Base-by-base conservation (phyloP, 2,329 filamentous ascomycete species). In the Talaromyces funiculosus region DNA sequence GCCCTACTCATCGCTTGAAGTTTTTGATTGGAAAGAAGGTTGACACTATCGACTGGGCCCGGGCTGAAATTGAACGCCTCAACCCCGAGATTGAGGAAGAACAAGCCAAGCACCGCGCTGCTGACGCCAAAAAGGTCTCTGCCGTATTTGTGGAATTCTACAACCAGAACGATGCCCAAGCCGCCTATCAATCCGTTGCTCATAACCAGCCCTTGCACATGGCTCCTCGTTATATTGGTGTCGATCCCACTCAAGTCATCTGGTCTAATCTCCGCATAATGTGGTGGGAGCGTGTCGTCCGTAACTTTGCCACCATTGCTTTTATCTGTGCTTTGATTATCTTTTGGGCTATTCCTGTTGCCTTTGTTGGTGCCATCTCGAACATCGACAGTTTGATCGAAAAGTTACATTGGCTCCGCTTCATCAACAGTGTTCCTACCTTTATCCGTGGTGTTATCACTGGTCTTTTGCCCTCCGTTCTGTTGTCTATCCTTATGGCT, bases 91-190 rank as follows among this genome's bases (percentile, higher is more conserved):
- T 91, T 31, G 83, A 89, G 54, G 80, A 83, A 43, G 81, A 85
- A 24, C 90, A 94, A 72, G 81, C 80, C 42, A 81, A 83, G 53
- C 90, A 93, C 70, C 83, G 81, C 54, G 77, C 80, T 26, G 85
- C 89, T 56, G 82, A 89, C 40, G 85, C 81, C 49, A 83, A 86
- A 63, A 83, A 85, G 64, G 79, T 91, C 33, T 85, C 88, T 14
- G 88, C 91, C 22, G 90, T 94, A 10, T 99, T 99, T 68, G 86
- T 99, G 65, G 92, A 97, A 72, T 99, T 97, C 69, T 82, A 84
- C 63, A 86, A 83, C 1, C 90, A 96, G 71, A 84, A 88, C 59
- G 89, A 90, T 60, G 94, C 94, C 14, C 92, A 99, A 74, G 82
- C 84, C 57, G 93, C 93, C 14, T 93, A 86, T 72, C 94, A 99